Evolutionary conservation across 83 land plant species (phyloP), one percentile per base, ranked within the genome.

Genomic region (Larix sibirica): DNA sequence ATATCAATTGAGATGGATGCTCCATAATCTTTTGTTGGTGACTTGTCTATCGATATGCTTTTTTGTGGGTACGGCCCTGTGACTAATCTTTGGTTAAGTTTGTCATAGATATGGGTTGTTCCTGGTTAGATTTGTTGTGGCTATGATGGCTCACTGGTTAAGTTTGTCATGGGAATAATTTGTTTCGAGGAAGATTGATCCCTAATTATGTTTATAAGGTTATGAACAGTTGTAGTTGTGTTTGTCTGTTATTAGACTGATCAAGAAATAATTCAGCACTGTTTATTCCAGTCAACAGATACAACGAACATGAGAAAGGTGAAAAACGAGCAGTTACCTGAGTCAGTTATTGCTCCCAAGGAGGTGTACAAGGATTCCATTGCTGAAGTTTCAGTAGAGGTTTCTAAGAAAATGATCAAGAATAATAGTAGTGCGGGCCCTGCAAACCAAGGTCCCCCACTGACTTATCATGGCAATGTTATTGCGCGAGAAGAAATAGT

Each of bases 341-440:
- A 73, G 56, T 14, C 21, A 44, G 4, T n/a, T 33, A 4, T 7
- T 73, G 28, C 77, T 42, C 56, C 42, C 14, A 40, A 44, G 42
- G 77, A 73, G 42, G 77, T 47, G 77, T 40, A 73, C 26, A 73
- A 73, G 44, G 77, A 38, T 40, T 36, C 12, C 21, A 40, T 73
- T 42, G 77, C 26, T 73, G 77, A 40, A 42, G 77, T 47, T 73
- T 40, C 50, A 8, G 77, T 18, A 42, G 56, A 44, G 54, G 10
- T 44, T 12, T 21, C 58, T 6, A 42, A 73, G 77, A 73, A 73
- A 73, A 73, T 4, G 24, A 44, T 1, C 12, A 73, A 21, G 50
- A 38, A 40, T n/a, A 42, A 73, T n/a, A 36, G 3, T 73, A n/a
- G 2, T 73, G 38, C 42, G 56, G 77, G 23, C 56, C 42, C 58